Evolutionary conservation across 2,329 filamentous ascomycete genomes (phyloP).

Genomic region (Aureobasidium namibiae): DNA sequence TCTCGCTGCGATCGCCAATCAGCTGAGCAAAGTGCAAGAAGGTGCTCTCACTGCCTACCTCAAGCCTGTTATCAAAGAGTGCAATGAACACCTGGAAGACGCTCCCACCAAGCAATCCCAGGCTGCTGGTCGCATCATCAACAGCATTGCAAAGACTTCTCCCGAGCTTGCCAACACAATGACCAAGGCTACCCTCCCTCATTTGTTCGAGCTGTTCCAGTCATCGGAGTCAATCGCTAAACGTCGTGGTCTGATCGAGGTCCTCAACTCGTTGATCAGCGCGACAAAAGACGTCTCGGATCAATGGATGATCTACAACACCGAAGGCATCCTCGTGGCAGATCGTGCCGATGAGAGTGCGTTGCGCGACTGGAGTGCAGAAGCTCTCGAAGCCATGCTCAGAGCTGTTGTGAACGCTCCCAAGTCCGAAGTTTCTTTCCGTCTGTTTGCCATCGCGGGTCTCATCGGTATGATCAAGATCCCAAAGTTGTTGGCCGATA

Average conservation of each 20-base stretch:
- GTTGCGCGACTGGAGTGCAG: slow-evolving; percentile 31
- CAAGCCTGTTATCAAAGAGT: slow-evolving; percentile 56
- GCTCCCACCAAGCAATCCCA: slow-evolving; percentile 62
- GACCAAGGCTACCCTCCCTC: slow-evolving; percentile 48
- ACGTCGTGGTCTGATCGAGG: slow-evolving; percentile 54
- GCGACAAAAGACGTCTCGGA: slow-evolving; percentile 51
- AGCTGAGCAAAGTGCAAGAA: slow-evolving; percentile 44
- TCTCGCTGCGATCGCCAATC: slow-evolving; percentile 46
- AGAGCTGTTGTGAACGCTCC: slow-evolving; percentile 37
- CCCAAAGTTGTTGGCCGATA: slow-evolving; percentile 33
- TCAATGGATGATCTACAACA: slow-evolving; percentile 38
- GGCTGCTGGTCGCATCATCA: slow-evolving; percentile 53
- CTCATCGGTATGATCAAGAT: slow-evolving; percentile 36
- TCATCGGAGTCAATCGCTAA: slow-evolving; percentile 54
- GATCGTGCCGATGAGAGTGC: slow-evolving; percentile 27
- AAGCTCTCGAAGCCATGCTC: slow-evolving; percentile 35
- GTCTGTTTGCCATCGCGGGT: slow-evolving; percentile 37
- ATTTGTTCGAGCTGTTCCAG: slow-evolving; percentile 52
- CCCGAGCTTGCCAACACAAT: slow-evolving; percentile 47
- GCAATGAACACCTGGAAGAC: slow-evolving; percentile 59
- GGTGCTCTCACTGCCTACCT: slow-evolving; percentile 46
- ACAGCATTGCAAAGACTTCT: slow-evolving; percentile 48
- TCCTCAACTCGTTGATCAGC: slow-evolving; percentile 49
- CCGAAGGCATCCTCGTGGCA: slow-evolving; percentile 11
- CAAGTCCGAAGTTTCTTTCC: slow-evolving; percentile 42